Evolutionary conservation across 768 basidiomycete genomes (phyloP), one percentile per base, ranked within the genome.

Genomic region (Kwoniella heveanensis): DNA sequence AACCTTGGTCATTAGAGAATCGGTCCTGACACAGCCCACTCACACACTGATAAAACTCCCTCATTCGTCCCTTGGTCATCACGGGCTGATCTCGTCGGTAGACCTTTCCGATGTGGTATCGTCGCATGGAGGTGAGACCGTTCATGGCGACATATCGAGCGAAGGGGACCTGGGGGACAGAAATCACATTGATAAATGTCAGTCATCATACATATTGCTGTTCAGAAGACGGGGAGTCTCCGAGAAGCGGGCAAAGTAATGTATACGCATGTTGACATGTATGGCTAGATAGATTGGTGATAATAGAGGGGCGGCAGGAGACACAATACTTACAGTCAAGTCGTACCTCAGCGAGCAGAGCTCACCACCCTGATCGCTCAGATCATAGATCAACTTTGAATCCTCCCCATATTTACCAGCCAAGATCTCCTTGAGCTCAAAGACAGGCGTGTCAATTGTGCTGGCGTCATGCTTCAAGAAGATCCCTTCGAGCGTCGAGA

Each of bases 101-200:
- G 21, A 99, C 96, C 82, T 98, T 99, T n/a, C 93, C 94, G 54
- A 99, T 88, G 80, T 98, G 96, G 88, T 92, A 99, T 15, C 97
- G 79, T 82, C 98, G 98, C 66, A 87, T 83, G 27, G 80, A 70
- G 48, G 74, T 67, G n/a, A 86, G 87, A n/a, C 91, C 90, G 62
- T 87, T 87, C 93, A 99, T 98, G 26, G 96, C 95, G 19, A 99
- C 83, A 80, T 92, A 94, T 30, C 96, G 84, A 22, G 95, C 96
- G 47, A 99, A 88, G 5, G 96, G 96, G 25, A 98, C 83, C 83
- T 84, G n/a, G n/a, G n/a, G n/a, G n/a, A n/a, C n/a, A n/a, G n/a
- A n/a, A n/a, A n/a, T n/a, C n/a, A n/a, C n/a, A n/a, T n/a, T n/a
- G n/a, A n/a, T n/a, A 30, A 32, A 32, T 32, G 32, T 32, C 32